Conservation (phyloP, 768 basidiomycete species). For the Mycena epipterygia region DNA sequence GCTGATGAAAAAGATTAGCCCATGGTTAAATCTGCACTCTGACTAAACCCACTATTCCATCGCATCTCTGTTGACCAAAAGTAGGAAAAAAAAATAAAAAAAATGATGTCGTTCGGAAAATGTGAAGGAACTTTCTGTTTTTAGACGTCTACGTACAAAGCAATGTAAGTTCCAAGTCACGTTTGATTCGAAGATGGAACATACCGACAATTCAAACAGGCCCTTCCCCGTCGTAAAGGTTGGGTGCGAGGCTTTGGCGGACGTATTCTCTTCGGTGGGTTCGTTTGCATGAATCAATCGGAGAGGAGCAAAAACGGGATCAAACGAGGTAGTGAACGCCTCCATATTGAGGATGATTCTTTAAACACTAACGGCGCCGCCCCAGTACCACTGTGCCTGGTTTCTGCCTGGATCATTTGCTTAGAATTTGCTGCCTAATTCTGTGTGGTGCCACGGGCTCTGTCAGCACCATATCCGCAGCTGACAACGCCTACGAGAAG, state of each 20-base stretch:
- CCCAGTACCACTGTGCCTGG: too few relatives aligned
- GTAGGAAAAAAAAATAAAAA: not conserved
- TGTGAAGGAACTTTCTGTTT: slow-evolving; percentile 1
- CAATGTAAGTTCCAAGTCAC: not conserved
- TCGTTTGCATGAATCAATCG: slow-evolving; percentile 2
- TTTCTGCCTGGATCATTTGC: not conserved
- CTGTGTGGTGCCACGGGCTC: too few relatives aligned
- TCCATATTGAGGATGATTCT: too few relatives aligned
- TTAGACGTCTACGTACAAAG: slow-evolving; percentile 11
- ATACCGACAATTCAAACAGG: slow-evolving; percentile 20
- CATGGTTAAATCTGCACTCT: not conserved
- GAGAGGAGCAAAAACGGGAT: not conserved
- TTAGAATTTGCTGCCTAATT: too few relatives aligned
- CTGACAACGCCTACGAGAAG: too few relatives aligned
- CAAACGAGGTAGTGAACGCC: too few relatives aligned
- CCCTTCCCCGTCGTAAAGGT: slow-evolving; percentile 1
- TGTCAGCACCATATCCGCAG: too few relatives aligned
- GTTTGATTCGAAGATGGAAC: not conserved
- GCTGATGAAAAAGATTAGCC: not conserved
- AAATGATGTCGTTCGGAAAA: too few relatives aligned
- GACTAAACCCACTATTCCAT: slow-evolving; percentile 12
- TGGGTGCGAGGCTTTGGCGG: slow-evolving; percentile 15
- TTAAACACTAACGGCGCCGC: too few relatives aligned
- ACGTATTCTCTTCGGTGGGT: slow-evolving; percentile 11
- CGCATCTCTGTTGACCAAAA: slow-evolving; percentile 13